Evolutionary conservation across 2,329 filamentous ascomycete species (phyloP), one percentile per base, ranked within the genome.

Genomic region (Magnaporthiopsis poae): DNA sequence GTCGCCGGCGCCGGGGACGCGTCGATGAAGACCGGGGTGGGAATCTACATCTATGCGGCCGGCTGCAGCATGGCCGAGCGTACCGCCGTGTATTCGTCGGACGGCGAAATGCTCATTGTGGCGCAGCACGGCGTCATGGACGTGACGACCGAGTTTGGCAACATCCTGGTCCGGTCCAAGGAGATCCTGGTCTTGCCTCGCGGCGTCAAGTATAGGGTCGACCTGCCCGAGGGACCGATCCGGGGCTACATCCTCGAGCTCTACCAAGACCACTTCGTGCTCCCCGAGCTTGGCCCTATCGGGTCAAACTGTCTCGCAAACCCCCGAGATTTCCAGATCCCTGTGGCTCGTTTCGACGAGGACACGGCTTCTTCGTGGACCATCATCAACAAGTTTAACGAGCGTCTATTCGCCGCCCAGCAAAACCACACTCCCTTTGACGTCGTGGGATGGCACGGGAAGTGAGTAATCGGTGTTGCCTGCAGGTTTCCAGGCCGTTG

Each of bases 21-120:
- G 0, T 89, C 88, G 0, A 83, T 89, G 75, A 96, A 96, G 78
- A 81, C 85, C 25, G 92, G 92, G 0, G 72, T 96, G 60, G 92
- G 90, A 29, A 92, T 95, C 68, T 88, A 90, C 75, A 86, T 95
- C 67, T 96, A 91, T 73, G 88, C 90, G 0, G 90, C 89, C 0
- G 90, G 90, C 27, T 88, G 85, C 74, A 87, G 88, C 73, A 96
- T 96, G 92, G 81, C 82, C 63, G 78, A 82, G n/a, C 84, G 85
- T 59, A 82, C 88, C 64, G 91, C 91, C 0, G 96, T 93, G 75
- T 96, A 94, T 81, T 93, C 89, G 3, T 89, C 91, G 0, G 90
- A 94, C 73, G 90, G 90, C 15, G 90, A 94, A 74, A 84, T 91
- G 71, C 77, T 93, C 66, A 87, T 94, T 69, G 89, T 94, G 18